Evolutionary conservation across 2,329 filamentous ascomycete species (phyloP).

Genomic region (Venturia asperata): DNA sequence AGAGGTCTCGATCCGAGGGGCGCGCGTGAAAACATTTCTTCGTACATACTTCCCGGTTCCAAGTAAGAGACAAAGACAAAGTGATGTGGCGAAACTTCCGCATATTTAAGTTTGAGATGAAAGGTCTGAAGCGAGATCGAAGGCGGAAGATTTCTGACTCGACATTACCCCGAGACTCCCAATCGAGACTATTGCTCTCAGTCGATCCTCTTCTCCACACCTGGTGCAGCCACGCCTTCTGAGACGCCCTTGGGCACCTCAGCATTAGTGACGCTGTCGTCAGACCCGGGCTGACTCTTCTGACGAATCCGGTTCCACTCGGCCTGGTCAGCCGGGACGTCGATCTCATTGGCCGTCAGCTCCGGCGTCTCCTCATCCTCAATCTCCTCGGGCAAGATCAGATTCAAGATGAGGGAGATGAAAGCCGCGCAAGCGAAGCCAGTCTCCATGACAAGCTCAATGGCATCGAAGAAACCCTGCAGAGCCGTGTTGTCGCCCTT

Average conservation of each 20-base stretch:
- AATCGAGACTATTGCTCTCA: neutral
- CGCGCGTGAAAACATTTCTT: no score
- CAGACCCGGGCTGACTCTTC: slow-evolving; percentile 12
- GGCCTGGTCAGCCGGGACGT: slow-evolving; percentile 11
- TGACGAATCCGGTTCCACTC: slow-evolving; percentile 19
- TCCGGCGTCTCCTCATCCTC: slow-evolving; percentile 20
- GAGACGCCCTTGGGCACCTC: neutral
- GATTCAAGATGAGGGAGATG: slow-evolving; percentile 64
- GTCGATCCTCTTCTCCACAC: neutral
- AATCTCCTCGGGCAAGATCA: slow-evolving; percentile 61
- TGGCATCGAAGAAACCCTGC: slow-evolving; percentile 66
- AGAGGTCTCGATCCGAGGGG: no score
- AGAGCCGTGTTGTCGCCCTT: slow-evolving; percentile 59
- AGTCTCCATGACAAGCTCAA: slow-evolving; percentile 43
- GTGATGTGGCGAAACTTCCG: no score
- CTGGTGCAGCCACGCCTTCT: neutral
- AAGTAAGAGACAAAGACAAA: no score
- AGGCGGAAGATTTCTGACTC: no score
- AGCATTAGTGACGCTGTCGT: slow-evolving; percentile 5
- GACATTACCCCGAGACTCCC: no score
- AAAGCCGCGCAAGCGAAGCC: slow-evolving; percentile 70
- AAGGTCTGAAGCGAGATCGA: no score
- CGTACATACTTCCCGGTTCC: no score
- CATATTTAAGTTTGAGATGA: no score
- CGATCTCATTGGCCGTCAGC: slow-evolving; percentile 18